Base-by-base conservation (phyloP, 331 rosid genomes). In the Malus hybrid region DNA sequence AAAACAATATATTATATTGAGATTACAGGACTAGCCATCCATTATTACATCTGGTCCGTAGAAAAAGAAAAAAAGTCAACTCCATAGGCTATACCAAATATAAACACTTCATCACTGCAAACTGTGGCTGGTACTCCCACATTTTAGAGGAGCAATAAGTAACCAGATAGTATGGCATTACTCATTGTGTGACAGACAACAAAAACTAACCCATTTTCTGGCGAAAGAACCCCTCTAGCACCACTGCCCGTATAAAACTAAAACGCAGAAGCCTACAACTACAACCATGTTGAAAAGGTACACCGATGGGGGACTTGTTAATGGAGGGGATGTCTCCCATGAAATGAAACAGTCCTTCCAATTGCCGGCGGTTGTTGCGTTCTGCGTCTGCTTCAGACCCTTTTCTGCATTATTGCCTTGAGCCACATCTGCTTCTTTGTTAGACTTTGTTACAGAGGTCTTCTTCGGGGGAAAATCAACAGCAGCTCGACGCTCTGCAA, bases 271-370 rank as follows among this genome's bases (percentile, higher is more conserved):
- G 24, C 24, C 24, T 24, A 24, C 24, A 24, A 24, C 24, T 24
- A 24, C 24, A 24, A n/a, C 29, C 62, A 10, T 56, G 24, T 56
- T 56, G 62, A 18, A 56, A 52, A 52, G 2, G 59, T 16, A 52
- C 0, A 2, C 59, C 0, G 22, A 52, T 12, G 2, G 59, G n/a
- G 59, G 59, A 16, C 59, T 70, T 31, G 76, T 70, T 50, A 68
- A 36, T 7, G 70, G 79, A 67, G 48, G 48, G 48, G 75, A 57
- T 19, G 80, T 24, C 65, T 79, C 83, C 73, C 46, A 28, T 80
- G 16, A 44, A 67, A 77, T 36, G 85, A 82, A 81, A 39, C 60
- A 80, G 29, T 52, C 50, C 64, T 61, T 74, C 68, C 48, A 28
- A 31, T 66, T 69, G 27, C 57, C 44, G 34, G 22, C 14, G 61